Base-by-base conservation (phyloP, 116 monocot species). In the Iris pallida region DNA sequence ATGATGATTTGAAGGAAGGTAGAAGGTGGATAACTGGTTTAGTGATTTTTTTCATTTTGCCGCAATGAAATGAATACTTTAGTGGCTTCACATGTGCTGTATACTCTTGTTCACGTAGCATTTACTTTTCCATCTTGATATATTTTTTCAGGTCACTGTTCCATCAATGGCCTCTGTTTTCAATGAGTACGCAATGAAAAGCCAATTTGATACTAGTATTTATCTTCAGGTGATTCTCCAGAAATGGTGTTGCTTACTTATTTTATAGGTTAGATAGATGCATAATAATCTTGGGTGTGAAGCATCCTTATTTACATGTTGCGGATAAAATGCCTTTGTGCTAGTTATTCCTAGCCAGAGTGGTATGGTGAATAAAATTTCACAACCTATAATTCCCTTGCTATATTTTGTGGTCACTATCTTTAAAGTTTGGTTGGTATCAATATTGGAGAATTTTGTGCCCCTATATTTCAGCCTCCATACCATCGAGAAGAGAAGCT, bases 141-240 rank as follows among this genome's bases (percentile, higher is more conserved):
- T 47, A 0, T 30, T 30, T 64, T 81, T 80, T 60, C 81, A 97
- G 92, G 85, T 97, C 41, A 85, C 89, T 49, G 78, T 97, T 71
- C 96, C 96, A 65, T 89, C 96, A 47, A 18, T 97, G 68, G 96
- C 96, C n/a, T 97, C 96, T 10, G 92, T 97, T n/a, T 97, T 63
- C 71, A 97, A 92, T 80, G 96, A 97, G 61, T 92, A 92, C 78
- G 96, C 96, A 59, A 76, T 96, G 75, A 96, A 96, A 81, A 96
- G 92, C 81, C 96, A 96, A 64, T 96, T 89, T 83, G 96, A 97
- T 8, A 97, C 96, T 45, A 97, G 92, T 53, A 97, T 97, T 57
- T 97, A 92, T 79, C 92, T 97, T 81, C 96, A 97, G 92, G 96
- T 97, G 53, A 81, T 48, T 65, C 20, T 19, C 9, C 57, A 41